These are phyloP conservation scores for Boletus sp. DNA, from an alignment of 768 basidiomycete genomes.

Conservation along the genomic window DNA sequence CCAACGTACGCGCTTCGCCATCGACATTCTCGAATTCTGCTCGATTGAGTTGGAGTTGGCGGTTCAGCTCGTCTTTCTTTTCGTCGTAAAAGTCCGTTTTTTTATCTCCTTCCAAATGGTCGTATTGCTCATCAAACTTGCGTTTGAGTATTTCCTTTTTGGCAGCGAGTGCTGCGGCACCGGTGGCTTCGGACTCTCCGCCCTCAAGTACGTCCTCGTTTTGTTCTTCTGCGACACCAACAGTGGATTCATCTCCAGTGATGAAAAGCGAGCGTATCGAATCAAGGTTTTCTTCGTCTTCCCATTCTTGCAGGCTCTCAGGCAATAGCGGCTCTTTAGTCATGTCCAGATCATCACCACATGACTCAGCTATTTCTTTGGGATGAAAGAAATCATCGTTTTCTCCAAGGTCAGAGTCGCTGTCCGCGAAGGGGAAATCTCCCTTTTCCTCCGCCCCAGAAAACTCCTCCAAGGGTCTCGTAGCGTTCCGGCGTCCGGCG, in stretches of 20 bases:
- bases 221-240: slow-evolving; percentile 38
- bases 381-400: slow-evolving; percentile 72
- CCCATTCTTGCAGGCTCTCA: slow-evolving; percentile 69
- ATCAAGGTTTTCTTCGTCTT: slow-evolving; percentile 80
- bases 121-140: slow-evolving; percentile 96
- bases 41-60: slow-evolving; percentile 76
- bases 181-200: slow-evolving; percentile 37
- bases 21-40: slow-evolving; percentile 83
- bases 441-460: slow-evolving; percentile 34
- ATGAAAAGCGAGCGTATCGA: slow-evolving; percentile 88
- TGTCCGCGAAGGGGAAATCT: slow-evolving; percentile 68
- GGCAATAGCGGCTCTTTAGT: slow-evolving; percentile 56
- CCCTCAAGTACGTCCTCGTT: slow-evolving; percentile 39
- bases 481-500: slow-evolving; percentile 40
- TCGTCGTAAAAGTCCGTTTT: slow-evolving; percentile 85
- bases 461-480: slow-evolving; percentile 37
- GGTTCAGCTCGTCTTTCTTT: slow-evolving; percentile 88
- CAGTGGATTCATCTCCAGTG: slow-evolving; percentile 52
- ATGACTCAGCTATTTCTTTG: slow-evolving; percentile 34
- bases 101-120: slow-evolving; percentile 77
- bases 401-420: slow-evolving; percentile 68
- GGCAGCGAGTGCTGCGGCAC: slow-evolving; percentile 57
- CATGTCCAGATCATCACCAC: slow-evolving; percentile 61
- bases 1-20: slow-evolving; percentile 69
- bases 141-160: slow-evolving; percentile 92